Evolutionary conservation across 192 early-diverging fungal genomes (phyloP), one percentile per base, ranked within the genome.

Genomic region (Backusella australiensis): DNA sequence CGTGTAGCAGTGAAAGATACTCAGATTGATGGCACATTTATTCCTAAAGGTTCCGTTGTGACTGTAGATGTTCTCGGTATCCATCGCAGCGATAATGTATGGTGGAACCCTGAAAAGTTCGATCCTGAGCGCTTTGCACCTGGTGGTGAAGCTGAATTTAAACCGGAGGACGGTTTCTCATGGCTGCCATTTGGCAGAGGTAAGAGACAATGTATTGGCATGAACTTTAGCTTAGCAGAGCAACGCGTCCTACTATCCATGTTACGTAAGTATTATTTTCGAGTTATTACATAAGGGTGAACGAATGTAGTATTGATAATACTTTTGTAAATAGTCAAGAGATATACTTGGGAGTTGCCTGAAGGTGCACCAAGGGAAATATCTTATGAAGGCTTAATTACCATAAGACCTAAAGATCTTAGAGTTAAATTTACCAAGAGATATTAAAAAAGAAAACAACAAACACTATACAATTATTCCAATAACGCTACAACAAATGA

Each of bases 121-220:
- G 75, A 81, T 29, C 89, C 89, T 3, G 86, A 86, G 38, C 85
- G 89, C 23, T 90, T 88, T 77, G 12, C 63, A 2, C 49, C 63
- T 19, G 72, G 29, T 35, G 72, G 73, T 23, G 7, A 67, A 65
- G 72, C 69, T 29, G 75, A 80, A 12, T 26, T 12, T 12, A 34
- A 72, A 39, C 0, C 38, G 9, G 41, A 39, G 26, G 66, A 39
- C 15, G 44, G 66, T 2, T 23, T 73, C 9, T 39, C 81, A 5
- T 91, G 82, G 74, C 46, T 89, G 19, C 82, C 92, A 26, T 93
- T 93, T 74, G 85, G 90, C 63, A 78, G 83, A 19, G 92, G 92
- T 6, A 65, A 80, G 14, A 84, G 86, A 34, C 83, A 88, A 77
- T 91, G 87, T 75, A 81, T 91, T 21, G 91, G 89, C 49, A 89